Conservation (phyloP, 352 stramenopile genomes). For the Pythium graminicola region DNA sequence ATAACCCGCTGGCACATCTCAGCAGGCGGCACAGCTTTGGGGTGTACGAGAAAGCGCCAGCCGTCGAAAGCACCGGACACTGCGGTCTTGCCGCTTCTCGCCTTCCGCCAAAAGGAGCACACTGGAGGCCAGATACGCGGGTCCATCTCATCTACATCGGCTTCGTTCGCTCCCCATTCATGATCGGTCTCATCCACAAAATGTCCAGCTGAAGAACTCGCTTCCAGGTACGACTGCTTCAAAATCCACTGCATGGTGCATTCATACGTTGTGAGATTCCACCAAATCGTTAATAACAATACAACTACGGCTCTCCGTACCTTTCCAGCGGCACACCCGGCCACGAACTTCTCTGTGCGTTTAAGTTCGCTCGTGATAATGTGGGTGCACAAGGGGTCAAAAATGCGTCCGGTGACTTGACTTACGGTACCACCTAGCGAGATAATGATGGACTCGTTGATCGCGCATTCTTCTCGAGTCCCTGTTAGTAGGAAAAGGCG, state of each 20-base stretch:
- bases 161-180: slow-evolving; percentile 58
- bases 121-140: slow-evolving; percentile 62
- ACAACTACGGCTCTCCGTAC: slow-evolving; percentile 27
- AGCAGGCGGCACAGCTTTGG: slow-evolving; percentile 60
- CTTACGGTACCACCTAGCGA: slow-evolving; percentile 56
- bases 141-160: slow-evolving; percentile 62
- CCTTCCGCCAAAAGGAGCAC: slow-evolving; percentile 58
- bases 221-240: slow-evolving; percentile 73
- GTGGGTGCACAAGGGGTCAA: slow-evolving; percentile 67
- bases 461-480: slow-evolving; percentile 52
- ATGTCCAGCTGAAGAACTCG: slow-evolving; percentile 42
- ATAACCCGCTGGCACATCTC: slow-evolving; percentile 82
- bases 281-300: background rate
- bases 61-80: slow-evolving; percentile 52
- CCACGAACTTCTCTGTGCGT: slow-evolving; percentile 83
- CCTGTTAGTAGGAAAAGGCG: slow-evolving; percentile 70
- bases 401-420: slow-evolving; percentile 51
- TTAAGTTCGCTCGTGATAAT: slow-evolving; percentile 86
- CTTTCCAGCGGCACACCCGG: slow-evolving; percentile 75
- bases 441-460: slow-evolving; percentile 75
- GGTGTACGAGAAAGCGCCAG: slow-evolving; percentile 71
- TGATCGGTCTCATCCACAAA: slow-evolving; percentile 71
- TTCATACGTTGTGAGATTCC: no score
- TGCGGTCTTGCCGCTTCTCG: slow-evolving; percentile 25
- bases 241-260: slow-evolving; percentile 87